Evolutionary conservation across 306 rosid species (phyloP), one percentile per base, ranked within the genome.

Genomic region (Casuarina equisetifolia): DNA sequence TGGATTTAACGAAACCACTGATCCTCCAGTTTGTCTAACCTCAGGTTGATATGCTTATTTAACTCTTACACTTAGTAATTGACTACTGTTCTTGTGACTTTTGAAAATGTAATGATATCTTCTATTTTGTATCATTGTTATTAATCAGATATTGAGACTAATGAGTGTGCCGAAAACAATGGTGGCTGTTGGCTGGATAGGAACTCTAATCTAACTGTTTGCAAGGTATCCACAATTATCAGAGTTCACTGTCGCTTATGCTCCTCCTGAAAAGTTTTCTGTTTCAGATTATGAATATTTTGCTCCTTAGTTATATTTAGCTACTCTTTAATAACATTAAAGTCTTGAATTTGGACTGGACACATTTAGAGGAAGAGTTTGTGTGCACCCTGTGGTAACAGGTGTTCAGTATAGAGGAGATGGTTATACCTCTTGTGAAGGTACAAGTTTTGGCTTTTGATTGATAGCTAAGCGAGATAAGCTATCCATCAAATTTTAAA

Each of bases 361-460:
- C 76, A 95, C 99, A 40, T 95, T 91, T 70, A 79, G 99, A 84
- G 99, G 97, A 84, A 91, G 97, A 89, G 88, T 95, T 83, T 95
- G 99, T 2, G 92, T 91, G 86, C 92, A 97, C 81, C 99, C 99
- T 59, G 73, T 82, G 20, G 92, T 85, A 73, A 83, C 82, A 3
- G 97, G 99, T 63, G 90, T 95, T 81, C 96, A 89, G 78, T 95
- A 95, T 50, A 88, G 10, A 76, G 99, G 99, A 53, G 94, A 92
- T 83, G 99, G 97, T 43, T 95, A 95, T 78, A 76, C 86, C 54
- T 76, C 88, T 68, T 95, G 99, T 72, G 82, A 81, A 79, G 97
- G 99, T 95, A 70, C 59, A 67, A 45, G 75, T 46, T 76, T 45
- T 5, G 2, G 7, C 71, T 66, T 40, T n/a, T 66, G 49, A 66